phyloP scores from a whole-genome alignment of 768 basidiomycete genomes.

The Rhodosporidiobolus sp. region DNA sequence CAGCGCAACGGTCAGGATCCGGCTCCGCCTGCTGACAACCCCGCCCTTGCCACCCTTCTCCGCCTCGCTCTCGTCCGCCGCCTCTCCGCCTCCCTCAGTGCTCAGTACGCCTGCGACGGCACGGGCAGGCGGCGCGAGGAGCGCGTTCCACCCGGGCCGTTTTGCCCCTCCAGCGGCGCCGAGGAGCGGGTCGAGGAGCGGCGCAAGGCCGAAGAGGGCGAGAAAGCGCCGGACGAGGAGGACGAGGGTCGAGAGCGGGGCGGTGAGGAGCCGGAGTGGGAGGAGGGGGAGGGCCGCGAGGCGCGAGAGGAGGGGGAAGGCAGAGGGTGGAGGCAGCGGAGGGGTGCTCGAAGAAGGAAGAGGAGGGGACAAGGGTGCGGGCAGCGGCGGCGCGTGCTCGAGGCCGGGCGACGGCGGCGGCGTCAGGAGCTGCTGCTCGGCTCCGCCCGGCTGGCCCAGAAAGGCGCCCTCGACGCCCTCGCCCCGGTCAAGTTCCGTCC shows the following conservation, averaged over 20 bases:
- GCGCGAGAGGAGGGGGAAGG: background rate
- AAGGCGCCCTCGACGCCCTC: background rate
- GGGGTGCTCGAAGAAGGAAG: background rate
- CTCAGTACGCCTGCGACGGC: background rate
- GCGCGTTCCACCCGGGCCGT: conserved; percentile 12
- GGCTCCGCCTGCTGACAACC: too few species aligned
- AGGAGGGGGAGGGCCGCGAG: background rate
- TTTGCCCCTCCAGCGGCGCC: too few species aligned
- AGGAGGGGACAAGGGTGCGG: background rate
- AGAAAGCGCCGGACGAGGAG: conserved; percentile 26
- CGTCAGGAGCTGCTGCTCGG: background rate
- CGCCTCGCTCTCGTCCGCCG: background rate
- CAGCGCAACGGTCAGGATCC: conserved; percentile 2
- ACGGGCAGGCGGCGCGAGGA: conserved; percentile 7
- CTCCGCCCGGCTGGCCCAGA: background rate
- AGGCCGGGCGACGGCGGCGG: background rate
- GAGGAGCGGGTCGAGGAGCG: conserved; percentile 1
- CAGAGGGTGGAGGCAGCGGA: background rate
- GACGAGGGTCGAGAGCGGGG: background rate
- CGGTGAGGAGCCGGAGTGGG: background rate
- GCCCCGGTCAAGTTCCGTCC: background rate
- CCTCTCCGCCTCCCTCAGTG: too few species aligned
- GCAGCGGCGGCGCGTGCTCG: too few species aligned
- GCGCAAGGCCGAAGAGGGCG: conserved; percentile 12
- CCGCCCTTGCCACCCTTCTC: background rate